phyloP scores from a whole-genome alignment of 192 early-diverging fungal genomes.

The Rhizophagus clarus region DNA sequence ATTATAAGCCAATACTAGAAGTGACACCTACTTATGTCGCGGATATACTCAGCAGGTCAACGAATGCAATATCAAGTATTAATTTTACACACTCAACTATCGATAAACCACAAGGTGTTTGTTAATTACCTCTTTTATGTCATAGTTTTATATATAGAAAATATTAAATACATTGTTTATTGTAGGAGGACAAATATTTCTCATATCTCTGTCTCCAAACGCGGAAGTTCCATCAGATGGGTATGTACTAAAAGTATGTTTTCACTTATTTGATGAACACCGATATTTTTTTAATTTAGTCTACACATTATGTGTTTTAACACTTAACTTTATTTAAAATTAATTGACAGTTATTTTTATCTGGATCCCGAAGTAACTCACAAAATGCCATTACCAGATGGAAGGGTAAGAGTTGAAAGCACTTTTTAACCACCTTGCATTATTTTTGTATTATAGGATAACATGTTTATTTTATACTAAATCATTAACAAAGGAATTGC shows the following conservation, averaged over 20 bases:
- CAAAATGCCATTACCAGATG: constrained; percentile 28
- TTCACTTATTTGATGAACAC: constrained; percentile 5
- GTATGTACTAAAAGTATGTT: background rate
- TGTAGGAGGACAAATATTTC: constrained; percentile 9
- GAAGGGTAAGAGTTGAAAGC: constrained; percentile 8
- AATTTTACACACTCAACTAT: constrained; percentile 41
- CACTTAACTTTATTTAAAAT: background rate
- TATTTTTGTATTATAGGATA: background rate
- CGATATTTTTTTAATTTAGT: background rate
- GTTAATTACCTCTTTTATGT: background rate
- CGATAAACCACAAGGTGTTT: constrained; percentile 41
- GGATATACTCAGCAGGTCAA: constrained; percentile 15
- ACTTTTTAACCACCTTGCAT: background rate
- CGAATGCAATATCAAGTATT: constrained; percentile 27
- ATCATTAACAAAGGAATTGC: constrained; percentile 36
- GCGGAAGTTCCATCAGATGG: constrained; percentile 27
- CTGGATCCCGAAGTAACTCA: constrained; percentile 38
- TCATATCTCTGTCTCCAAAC: constrained; percentile 17
- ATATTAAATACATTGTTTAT: background rate
- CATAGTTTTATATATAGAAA: background rate
- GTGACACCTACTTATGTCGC: background rate
- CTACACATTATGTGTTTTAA: background rate
- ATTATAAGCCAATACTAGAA: background rate
- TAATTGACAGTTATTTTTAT: constrained; percentile 36
- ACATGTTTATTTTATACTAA: background rate